These are phyloP conservation scores for Lolium perenne DNA, from an alignment of 176 grass and related monocot species.

Conservation along the genomic window DNA sequence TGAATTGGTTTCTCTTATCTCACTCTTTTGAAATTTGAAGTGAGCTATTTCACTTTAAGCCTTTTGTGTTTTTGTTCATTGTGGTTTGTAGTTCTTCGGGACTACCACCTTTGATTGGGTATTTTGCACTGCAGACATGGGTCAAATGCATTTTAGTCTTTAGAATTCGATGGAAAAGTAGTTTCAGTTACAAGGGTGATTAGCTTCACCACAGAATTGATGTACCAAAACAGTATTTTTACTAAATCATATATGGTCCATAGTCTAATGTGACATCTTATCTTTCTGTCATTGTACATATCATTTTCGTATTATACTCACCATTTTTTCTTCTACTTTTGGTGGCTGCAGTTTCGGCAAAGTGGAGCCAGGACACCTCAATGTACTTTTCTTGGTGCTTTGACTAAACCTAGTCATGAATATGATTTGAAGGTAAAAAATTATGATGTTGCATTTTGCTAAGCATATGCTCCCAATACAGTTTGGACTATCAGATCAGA, in stretches of 20 bases:
- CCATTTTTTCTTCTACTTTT: constrained; percentile 20
- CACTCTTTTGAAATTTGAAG: constrained; percentile 16
- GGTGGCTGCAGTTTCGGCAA: constrained; percentile 69
- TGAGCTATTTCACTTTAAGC: constrained; percentile 3
- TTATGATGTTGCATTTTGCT: constrained; percentile 13
- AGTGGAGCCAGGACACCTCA: constrained; percentile 86
- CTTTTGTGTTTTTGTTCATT: constrained; percentile 21
- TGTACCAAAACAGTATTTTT: background rate
- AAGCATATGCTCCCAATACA: constrained; percentile 8
- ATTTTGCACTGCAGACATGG: background rate
- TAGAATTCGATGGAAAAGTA: constrained; percentile 3
- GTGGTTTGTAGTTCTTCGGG: constrained; percentile 3
- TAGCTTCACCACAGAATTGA: background rate
- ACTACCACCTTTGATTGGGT: background rate
- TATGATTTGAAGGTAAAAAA: constrained; percentile 69
- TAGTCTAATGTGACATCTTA: background rate
- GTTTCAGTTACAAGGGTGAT: background rate
- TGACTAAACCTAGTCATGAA: constrained; percentile 70
- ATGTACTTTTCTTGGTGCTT: constrained; percentile 78
- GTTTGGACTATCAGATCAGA: constrained; percentile 19
- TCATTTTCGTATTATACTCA: constrained; percentile 29
- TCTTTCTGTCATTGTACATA: background rate
- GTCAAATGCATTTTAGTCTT: constrained; percentile 13
- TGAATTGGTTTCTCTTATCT: constrained; percentile 15
- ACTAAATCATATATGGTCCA: background rate